Evolutionary conservation across 176 grass and related monocot species (phyloP).

Genomic region (Oryza officinalis): DNA sequence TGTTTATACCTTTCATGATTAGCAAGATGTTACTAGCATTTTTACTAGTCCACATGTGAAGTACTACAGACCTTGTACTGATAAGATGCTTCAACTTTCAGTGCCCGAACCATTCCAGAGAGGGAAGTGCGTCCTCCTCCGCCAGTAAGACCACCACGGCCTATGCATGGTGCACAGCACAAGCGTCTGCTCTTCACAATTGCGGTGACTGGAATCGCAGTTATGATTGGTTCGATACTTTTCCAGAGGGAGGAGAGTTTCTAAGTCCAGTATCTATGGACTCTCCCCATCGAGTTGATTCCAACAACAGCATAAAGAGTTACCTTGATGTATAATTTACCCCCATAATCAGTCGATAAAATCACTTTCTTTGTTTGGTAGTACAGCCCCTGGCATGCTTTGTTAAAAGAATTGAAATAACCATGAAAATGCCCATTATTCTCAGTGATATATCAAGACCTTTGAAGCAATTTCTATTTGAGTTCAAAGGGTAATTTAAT

Average conservation of each 20-base stretch:
- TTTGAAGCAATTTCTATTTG: conserved; percentile 4
- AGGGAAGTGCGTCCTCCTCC: conserved; percentile 58
- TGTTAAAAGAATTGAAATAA: conserved; percentile 22
- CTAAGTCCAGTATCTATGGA: conserved; percentile 23
- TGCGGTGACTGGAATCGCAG: conserved; percentile 72
- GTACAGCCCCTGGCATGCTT: conserved; percentile 33
- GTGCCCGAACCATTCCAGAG: conserved; percentile 50
- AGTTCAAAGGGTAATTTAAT: not conserved
- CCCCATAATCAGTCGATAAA: conserved; percentile 30
- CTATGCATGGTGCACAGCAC: conserved; percentile 49
- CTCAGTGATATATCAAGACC: not conserved
- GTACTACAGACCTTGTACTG: conserved; percentile 10
- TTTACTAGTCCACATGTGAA: not conserved
- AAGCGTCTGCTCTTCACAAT: conserved; percentile 74
- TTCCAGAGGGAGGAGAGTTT: conserved; percentile 66
- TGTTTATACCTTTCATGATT: not conserved
- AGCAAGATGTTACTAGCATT: not conserved
- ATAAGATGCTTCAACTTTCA: conserved; percentile 33
- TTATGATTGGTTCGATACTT: conserved; percentile 76
- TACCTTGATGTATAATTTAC: conserved; percentile 41
- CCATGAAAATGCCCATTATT: conserved; percentile 18
- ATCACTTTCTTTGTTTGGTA: conserved; percentile 22
- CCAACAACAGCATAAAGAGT: conserved; percentile 10
- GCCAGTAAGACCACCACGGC: conserved; percentile 41
- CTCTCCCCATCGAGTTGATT: not conserved